These are phyloP conservation scores for Sistotremastrum suecicum DNA, from an alignment of 768 basidiomycete genomes.

Conservation along the genomic window DNA sequence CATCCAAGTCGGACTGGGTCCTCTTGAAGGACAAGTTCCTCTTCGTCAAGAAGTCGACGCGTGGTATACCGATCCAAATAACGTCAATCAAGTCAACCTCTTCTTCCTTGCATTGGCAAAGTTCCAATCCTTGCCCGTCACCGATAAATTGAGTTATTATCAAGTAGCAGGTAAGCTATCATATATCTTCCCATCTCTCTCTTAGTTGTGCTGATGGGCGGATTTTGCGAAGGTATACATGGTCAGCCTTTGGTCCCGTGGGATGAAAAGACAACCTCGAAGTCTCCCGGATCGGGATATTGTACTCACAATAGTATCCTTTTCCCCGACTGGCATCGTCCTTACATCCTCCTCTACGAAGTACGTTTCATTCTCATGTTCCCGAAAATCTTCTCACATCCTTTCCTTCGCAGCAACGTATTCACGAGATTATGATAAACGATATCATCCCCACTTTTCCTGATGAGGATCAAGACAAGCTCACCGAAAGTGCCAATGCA, in stretches of 20 bases:
- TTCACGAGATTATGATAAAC: slow-evolving; percentile 25
- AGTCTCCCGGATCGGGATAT: slow-evolving; percentile 22
- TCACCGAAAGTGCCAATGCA: slow-evolving; percentile 20
- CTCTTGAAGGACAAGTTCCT: no score
- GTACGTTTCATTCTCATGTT: slow-evolving; percentile 14
- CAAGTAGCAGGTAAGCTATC: no score
- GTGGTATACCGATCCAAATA: no score
- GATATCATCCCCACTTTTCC: slow-evolving; percentile 14
- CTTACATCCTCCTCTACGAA: slow-evolving; percentile 37
- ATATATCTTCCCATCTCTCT: no score
- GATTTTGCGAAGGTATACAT: no score
- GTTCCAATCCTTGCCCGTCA: no score
- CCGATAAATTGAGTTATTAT: no score
- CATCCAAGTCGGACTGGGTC: no score
- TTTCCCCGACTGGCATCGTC: slow-evolving; percentile 44
- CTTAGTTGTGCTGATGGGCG: no score
- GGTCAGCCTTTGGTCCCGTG: slow-evolving; percentile 32
- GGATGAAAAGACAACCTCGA: slow-evolving; percentile 21
- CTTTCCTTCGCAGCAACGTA: slow-evolving; percentile 33
- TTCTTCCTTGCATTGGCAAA: no score
- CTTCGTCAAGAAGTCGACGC: no score
- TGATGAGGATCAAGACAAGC: slow-evolving; percentile 6
- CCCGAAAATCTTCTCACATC: slow-evolving; percentile 8
- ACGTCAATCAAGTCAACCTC: no score
- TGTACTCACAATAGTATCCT: slow-evolving; percentile 40